A percentile compares a stretch with the other conserved stretches of the same genome.
These are phyloP conservation scores for Thelonectria discophora DNA, from an alignment of 2,329 filamentous ascomycete species.

Conservation along the genomic window DNA sequence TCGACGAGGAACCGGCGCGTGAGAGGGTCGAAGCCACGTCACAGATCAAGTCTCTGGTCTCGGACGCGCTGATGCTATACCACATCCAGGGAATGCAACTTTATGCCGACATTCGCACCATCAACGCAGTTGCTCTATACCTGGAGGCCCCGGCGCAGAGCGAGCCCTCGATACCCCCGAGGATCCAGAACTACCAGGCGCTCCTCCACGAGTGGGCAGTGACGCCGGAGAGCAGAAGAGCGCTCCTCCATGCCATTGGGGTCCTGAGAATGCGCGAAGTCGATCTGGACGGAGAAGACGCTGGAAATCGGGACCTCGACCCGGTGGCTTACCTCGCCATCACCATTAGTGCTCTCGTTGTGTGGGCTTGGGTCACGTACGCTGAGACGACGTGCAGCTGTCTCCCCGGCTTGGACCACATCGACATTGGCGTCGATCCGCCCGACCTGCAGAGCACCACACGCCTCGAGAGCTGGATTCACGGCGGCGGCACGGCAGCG, in stretches of 20 bases:
- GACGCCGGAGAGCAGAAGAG: slow-evolving; percentile 43
- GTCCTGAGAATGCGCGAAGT: slow-evolving; percentile 44
- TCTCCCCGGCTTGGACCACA: slow-evolving; percentile 36
- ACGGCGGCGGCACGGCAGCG: slow-evolving; percentile 33
- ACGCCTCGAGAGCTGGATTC: slow-evolving; percentile 43
- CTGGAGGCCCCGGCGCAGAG: slow-evolving; percentile 18
- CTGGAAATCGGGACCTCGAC: slow-evolving; percentile 38
- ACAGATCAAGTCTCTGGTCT: slow-evolving; percentile 44
- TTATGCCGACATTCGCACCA: slow-evolving; percentile 45
- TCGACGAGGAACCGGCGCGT: slow-evolving; percentile 35
- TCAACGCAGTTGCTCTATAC: slow-evolving; percentile 41
- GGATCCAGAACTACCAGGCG: slow-evolving; percentile 34
- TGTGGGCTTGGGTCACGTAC: slow-evolving; percentile 50
- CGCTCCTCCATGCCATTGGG: slow-evolving; percentile 47
- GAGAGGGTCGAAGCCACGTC: slow-evolving; percentile 39
- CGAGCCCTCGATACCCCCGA: slow-evolving; percentile 27
- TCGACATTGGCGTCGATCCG: slow-evolving; percentile 35
- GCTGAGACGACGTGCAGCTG: slow-evolving; percentile 42
- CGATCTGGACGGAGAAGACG: slow-evolving; percentile 29
- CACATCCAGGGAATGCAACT: slow-evolving; percentile 50
- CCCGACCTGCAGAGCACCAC: slow-evolving; percentile 39
- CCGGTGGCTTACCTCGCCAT: slow-evolving; percentile 48
- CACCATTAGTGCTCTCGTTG: slow-evolving; percentile 44
- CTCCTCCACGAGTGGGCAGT: slow-evolving; percentile 44
- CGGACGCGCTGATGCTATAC: slow-evolving; percentile 48